Conservation (phyloP, 73 alveolate species). For the Paramecium caudatum region DNA sequence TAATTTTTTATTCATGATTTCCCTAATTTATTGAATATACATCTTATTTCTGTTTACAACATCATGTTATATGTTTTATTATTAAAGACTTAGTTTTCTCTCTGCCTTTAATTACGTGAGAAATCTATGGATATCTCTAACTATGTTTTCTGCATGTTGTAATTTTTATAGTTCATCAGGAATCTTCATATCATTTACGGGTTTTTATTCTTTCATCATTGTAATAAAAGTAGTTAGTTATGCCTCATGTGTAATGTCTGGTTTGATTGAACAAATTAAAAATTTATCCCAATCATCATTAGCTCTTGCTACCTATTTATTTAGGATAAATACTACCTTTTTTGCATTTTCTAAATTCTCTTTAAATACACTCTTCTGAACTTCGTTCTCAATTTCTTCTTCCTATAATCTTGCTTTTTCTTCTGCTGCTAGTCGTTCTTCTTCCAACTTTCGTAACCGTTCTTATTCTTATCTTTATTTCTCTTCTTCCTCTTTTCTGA, state of each 20-base stretch:
- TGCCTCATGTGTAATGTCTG: constrained; percentile 83
- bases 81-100: constrained; percentile 10
- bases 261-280: constrained; percentile 80
- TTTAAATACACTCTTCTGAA: constrained; percentile 53
- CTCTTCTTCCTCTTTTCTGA: constrained; percentile 77
- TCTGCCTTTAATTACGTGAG: constrained; percentile 58
- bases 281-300: constrained; percentile 80
- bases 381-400: constrained; percentile 73
- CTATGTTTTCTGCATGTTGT: constrained; percentile 66
- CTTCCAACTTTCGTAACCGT: constrained; percentile 78
- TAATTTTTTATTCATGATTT: neutral
- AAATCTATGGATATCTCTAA: constrained; percentile 66
- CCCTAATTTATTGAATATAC: neutral
- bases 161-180: constrained; percentile 64
- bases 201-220: constrained; percentile 77
- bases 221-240: constrained; percentile 85
- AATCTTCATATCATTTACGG: constrained; percentile 58
- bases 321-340: constrained; percentile 1
- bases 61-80: constrained; percentile 75
- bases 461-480: constrained; percentile 79
- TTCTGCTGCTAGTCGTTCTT: constrained; percentile 80
- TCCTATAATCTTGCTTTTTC: constrained; percentile 80
- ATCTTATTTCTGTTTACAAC: neutral
- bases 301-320: constrained; percentile 49
- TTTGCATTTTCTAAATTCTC: constrained; percentile 77